A percentile compares a stretch with the other conserved stretches of the same genome.
Evolutionary conservation across 306 rosid species (phyloP).

Genomic region (Pueraria montana): DNA sequence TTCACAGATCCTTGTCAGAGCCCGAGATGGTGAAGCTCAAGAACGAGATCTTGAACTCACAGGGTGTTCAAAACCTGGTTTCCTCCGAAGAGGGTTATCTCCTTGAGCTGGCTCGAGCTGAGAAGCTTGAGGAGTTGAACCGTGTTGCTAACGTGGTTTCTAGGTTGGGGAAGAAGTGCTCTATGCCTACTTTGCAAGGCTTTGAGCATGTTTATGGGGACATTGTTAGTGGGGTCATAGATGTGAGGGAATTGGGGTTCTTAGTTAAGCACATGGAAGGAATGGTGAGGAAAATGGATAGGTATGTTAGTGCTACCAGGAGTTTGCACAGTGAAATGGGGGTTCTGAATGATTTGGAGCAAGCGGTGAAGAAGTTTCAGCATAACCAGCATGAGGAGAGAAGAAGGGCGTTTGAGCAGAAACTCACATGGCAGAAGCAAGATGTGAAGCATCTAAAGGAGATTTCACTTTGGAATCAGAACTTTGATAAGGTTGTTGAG

Average conservation of each 20-base stretch:
- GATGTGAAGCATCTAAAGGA: conserved; percentile 91
- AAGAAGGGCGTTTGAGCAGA: conserved; percentile 80
- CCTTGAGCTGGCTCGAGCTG: conserved; percentile 81
- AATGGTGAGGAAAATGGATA: conserved; percentile 94
- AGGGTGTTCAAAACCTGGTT: conserved; percentile 76
- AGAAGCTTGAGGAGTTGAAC: conserved; percentile 92
- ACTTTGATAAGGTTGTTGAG: conserved; percentile 91
- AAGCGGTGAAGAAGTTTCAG: conserved; percentile 82
- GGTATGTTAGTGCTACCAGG: conserved; percentile 83
- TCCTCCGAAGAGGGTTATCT: conserved; percentile 82
- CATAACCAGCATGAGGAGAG: conserved; percentile 86
- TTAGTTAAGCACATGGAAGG: conserved; percentile 97
- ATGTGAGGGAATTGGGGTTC: conserved; percentile 88
- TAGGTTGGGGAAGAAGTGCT: conserved; percentile 88
- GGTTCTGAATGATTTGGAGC: conserved; percentile 92
- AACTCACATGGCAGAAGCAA: conserved; percentile 84
- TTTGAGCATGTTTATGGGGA: conserved; percentile 94
- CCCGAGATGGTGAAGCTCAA: conserved; percentile 83
- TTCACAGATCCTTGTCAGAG: conserved; percentile 78
- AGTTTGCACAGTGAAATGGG: conserved; percentile 84
- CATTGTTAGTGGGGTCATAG: conserved; percentile 76
- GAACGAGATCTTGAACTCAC: conserved; percentile 80
- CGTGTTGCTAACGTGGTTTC: conserved; percentile 84
- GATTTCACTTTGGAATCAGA: conserved; percentile 89
- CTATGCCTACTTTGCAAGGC: conserved; percentile 90